Conservation (phyloP, 2,329 filamentous ascomycete species). For the Ophiostoma sp. region DNA sequence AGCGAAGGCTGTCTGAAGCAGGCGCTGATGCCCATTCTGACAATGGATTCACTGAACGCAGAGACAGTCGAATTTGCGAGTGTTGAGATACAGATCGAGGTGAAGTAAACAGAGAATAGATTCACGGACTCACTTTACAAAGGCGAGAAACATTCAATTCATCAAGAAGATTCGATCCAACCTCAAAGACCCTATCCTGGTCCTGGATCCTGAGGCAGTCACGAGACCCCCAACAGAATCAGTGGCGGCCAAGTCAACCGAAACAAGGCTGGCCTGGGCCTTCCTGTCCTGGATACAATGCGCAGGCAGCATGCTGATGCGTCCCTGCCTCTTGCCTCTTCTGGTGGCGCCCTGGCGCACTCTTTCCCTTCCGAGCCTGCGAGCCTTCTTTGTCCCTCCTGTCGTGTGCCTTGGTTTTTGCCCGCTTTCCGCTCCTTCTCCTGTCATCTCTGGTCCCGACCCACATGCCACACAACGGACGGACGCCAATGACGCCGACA, state of each 20-base stretch:
- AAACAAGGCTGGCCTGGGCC: constrained; percentile 9
- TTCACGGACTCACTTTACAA: background rate
- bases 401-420: constrained; percentile 15
- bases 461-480: background rate
- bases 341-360: background rate
- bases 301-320: constrained; percentile 21
- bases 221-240: constrained; percentile 16
- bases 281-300: background rate
- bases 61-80: background rate
- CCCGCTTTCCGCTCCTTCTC: background rate
- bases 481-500: constrained; percentile 11
- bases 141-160: background rate
- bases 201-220: background rate
- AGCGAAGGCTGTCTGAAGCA: constrained; percentile 5
- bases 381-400: background rate
- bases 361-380: background rate
- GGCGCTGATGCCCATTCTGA: background rate
- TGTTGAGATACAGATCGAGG: background rate
- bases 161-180: background rate
- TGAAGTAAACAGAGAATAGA: background rate
- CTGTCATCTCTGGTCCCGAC: background rate
- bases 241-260: constrained; percentile 12
- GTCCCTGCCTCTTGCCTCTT: constrained; percentile 18
- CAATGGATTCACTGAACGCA: background rate
- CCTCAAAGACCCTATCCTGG: background rate